Percentiles rank a stretch among this genome's conserved stretches.
phyloP scores from a whole-genome alignment of 345 rosid species.

The Pugionium cornutum region DNA sequence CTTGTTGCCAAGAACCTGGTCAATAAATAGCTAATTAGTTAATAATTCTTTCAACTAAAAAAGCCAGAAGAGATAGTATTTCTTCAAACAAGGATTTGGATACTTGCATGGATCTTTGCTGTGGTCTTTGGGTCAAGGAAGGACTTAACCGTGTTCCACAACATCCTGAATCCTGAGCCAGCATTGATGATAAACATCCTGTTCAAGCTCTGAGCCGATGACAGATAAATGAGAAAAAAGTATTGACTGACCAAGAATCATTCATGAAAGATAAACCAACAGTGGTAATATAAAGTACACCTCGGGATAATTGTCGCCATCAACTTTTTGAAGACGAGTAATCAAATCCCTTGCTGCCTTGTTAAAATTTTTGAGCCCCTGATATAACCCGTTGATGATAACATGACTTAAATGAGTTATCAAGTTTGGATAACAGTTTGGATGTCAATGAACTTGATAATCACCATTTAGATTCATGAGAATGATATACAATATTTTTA shows the following conservation, averaged over 20 bases:
- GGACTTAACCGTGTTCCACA: slow-evolving; percentile 69
- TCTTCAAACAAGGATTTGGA: slow-evolving; percentile 1
- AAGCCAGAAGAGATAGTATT: neutral
- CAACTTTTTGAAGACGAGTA: slow-evolving; percentile 72
- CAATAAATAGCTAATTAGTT: slow-evolving; percentile 16
- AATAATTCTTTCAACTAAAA: neutral
- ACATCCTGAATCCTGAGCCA: slow-evolving; percentile 90
- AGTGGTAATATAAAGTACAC: slow-evolving; percentile 37
- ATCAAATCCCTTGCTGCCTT: slow-evolving; percentile 85
- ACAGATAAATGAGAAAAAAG: neutral
- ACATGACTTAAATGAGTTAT: neutral
- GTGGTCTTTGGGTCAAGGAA: slow-evolving; percentile 94
- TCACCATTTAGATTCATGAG: too few relatives aligned
- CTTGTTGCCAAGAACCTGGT: slow-evolving; percentile 93
- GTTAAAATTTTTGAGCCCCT: slow-evolving; percentile 84
- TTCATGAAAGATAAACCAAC: neutral
- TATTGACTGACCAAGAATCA: neutral
- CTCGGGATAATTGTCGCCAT: slow-evolving; percentile 93
- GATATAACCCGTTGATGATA: neutral
- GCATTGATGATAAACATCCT: slow-evolving; percentile 96
- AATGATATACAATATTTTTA: too few relatives aligned
- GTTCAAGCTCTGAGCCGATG: slow-evolving; percentile 57
- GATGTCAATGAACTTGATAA: too few relatives aligned
- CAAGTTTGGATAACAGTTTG: slow-evolving; percentile 3
- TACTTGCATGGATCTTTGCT: slow-evolving; percentile 80